Base-by-base conservation (phyloP, 257 asterid species). In the Solanum virginianum region DNA sequence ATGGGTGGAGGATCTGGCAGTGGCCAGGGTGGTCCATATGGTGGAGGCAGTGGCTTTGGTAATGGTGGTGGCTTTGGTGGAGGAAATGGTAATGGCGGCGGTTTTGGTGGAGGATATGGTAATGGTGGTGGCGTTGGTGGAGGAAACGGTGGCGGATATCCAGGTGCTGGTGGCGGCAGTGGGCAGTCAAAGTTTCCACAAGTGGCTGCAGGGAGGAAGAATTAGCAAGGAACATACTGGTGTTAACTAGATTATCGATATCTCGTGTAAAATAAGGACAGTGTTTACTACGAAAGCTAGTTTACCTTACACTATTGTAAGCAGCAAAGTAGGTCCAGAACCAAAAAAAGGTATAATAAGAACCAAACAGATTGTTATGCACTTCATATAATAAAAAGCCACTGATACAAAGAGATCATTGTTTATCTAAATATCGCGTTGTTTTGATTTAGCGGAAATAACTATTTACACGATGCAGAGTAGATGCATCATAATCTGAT, bases 11-110 rank as follows among this genome's bases (percentile, higher is more conserved):
- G 74, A 62, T 55, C 80, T 14, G 56, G 59, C 9, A 29, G 60
- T 22, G 86, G 83, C 41, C 74, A 77, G 0, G 79, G 36, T 9
- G n/a, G 86, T 51, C 54, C 32, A 2, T 84, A 74, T 29, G 74
- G 57, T 18, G 81, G 86, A 3, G 68, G 45, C 4, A 82, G 85
- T 7, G 89, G 87, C 0, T 66, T 14, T 14, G 59, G 59, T 54
- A 4, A 15, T 6, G 88, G 89, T 3, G 87, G 86, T 9, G 89
- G 87, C 0, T 57, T 56, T 47, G 88, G 88, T 15, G 87, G 84
- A 1, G 85, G 88, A 6, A 43, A 1, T 29, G 68, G 77, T 68
- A 80, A 75, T 6, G 85, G 89, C 14, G 54, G 71, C 17, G 74
- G 84, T 15, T 41, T 65, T 0, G 86, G 85, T 14, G 86, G 88